phyloP scores from a whole-genome alignment of 768 basidiomycete genomes.

The Fibroporia radiculosa region DNA sequence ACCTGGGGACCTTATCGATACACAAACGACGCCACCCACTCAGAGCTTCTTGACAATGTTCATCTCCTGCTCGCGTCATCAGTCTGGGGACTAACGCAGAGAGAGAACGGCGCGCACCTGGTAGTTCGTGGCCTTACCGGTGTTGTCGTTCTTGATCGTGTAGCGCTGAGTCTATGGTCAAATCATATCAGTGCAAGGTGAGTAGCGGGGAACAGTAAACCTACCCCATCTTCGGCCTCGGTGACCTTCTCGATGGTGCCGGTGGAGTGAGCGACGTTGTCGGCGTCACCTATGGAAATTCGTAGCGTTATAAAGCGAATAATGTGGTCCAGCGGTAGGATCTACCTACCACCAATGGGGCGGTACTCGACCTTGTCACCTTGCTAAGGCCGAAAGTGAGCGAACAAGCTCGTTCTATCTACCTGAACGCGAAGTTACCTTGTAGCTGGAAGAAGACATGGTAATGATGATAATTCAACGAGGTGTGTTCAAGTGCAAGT shows the following conservation, averaged over 20 bases:
- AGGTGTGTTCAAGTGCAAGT: too few relatives aligned
- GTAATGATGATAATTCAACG: neutral
- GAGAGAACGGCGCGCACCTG: constrained; percentile 17
- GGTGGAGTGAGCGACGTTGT: constrained; percentile 32
- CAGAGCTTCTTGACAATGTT: constrained; percentile 28
- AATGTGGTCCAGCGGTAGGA: too few relatives aligned
- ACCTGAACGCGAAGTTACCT: neutral
- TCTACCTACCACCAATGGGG: constrained; percentile 29
- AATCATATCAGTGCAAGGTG: neutral
- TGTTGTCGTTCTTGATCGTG: constrained; percentile 37
- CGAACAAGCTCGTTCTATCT: neutral
- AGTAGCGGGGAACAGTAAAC: constrained; percentile 6
- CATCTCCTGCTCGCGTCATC: constrained; percentile 26
- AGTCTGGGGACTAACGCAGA: neutral
- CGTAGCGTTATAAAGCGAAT: neutral
- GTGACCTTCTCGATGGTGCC: constrained; percentile 28
- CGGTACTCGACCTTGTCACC: constrained; percentile 39
- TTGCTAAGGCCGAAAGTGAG: constrained; percentile 14
- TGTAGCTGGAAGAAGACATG: constrained; percentile 2
- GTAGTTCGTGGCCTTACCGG: constrained; percentile 32
- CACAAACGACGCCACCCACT: neutral
- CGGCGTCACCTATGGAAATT: constrained; percentile 13
- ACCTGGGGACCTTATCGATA: too few relatives aligned
- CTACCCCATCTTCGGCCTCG: constrained; percentile 25
- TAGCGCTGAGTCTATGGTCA: constrained; percentile 25